A percentile compares a stretch with the other conserved stretches of the same genome.
These are phyloP conservation scores for Backusella mclennaniae DNA, from an alignment of 192 early-diverging fungal genomes.

Conservation along the genomic window DNA sequence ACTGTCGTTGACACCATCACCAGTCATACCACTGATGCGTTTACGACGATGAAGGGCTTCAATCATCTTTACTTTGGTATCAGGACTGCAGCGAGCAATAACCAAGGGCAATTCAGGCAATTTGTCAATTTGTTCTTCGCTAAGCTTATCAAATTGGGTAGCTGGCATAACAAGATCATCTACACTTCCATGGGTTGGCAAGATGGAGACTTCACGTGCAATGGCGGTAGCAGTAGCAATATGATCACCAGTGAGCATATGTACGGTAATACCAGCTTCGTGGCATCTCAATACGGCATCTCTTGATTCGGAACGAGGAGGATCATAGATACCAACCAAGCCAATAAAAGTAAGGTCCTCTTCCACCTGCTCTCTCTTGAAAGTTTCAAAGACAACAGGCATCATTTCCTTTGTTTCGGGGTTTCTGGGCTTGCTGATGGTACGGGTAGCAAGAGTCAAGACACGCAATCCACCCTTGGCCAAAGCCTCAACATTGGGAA, in stretches of 20 bases:
- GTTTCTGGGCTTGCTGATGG: constrained; percentile 38
- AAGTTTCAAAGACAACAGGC: constrained; percentile 28
- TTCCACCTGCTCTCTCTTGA: constrained; percentile 65
- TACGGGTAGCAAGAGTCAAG: constrained; percentile 64
- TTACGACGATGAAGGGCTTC: constrained; percentile 80
- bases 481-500: constrained; percentile 68
- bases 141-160: constrained; percentile 77
- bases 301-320: constrained; percentile 72
- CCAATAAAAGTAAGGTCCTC: constrained; percentile 76
- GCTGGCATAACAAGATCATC: constrained; percentile 78
- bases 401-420: constrained; percentile 24
- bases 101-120: constrained; percentile 80
- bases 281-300: constrained; percentile 77
- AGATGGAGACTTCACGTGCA: constrained; percentile 82
- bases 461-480: constrained; percentile 78
- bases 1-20: constrained; percentile 80
- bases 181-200: constrained; percentile 54
- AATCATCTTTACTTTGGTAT: constrained; percentile 98
- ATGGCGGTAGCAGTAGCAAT: constrained; percentile 89
- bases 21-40: constrained; percentile 84
- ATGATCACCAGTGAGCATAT: constrained; percentile 98
- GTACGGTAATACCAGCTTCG: constrained; percentile 87
- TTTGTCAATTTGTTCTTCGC: constrained; percentile 77
- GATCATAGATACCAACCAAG: constrained; percentile 91
- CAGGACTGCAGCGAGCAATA: constrained; percentile 91